Evolutionary conservation across 139 green algal genomes (phyloP), one percentile per base, ranked within the genome.

Genomic region (Chlorella sp.): DNA sequence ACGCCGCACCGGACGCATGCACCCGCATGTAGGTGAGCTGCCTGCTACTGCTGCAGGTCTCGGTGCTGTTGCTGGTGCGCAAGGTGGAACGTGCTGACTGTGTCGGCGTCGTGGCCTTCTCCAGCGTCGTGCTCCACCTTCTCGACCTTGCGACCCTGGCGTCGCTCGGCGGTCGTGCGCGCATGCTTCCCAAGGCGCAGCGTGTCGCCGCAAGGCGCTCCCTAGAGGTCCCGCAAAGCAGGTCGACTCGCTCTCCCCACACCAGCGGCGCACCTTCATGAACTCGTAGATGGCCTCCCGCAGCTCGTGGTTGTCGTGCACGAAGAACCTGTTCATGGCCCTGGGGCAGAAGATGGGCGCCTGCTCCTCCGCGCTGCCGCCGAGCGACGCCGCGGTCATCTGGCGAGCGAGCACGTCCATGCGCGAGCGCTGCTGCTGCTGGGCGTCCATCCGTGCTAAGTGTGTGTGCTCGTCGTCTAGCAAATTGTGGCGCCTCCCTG

Each of bases 221-320:
- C n/a, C n/a, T n/a, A n/a, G n/a, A n/a, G n/a, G n/a, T n/a, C n/a
- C n/a, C n/a, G n/a, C n/a, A n/a, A n/a, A n/a, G n/a, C n/a, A n/a
- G n/a, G n/a, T n/a, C n/a, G n/a, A n/a, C n/a, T n/a, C n/a, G n/a
- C n/a, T n/a, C n/a, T n/a, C n/a, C n/a, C n/a, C n/a, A n/a, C n/a
- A n/a, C n/a, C n/a, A n/a, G n/a, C n/a, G n/a, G n/a, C n/a, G n/a
- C 62, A 81, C 89, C 86, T 93, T 91, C 22, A 96, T 64, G 74
- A 94, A 90, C 1, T 94, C 85, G 32, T 89, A 87, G 3, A 95
- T 89, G 6, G 36, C 59, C 14, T 77, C 64, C 0, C 91, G 55
- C 31, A 96, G 72, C 42, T 93, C 82, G 0, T 78, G 24, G 69
- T 95, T 94, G 73, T 94, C 91, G 26, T 87, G 72, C 0, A 73